Conservation (phyloP, 441 rosid genomes). For the Gossypium lobatum region DNA sequence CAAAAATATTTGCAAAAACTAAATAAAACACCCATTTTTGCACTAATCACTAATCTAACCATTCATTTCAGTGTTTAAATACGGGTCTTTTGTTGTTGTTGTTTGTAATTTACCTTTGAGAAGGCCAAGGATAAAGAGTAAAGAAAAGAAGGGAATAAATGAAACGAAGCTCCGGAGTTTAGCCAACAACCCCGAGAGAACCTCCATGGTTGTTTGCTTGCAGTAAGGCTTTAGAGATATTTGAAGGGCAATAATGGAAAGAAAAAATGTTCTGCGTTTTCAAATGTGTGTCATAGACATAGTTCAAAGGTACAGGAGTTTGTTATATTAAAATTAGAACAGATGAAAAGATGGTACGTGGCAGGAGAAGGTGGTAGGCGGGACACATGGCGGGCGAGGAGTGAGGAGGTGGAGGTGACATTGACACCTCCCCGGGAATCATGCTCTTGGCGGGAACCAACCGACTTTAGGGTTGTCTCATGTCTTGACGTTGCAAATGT, state of each 20-base stretch:
- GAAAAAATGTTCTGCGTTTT: neutral
- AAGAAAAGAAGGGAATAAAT: slow-evolving; percentile 67
- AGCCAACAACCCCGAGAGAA: slow-evolving; percentile 53
- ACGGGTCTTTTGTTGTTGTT: neutral
- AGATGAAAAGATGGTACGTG: slow-evolving; percentile 26
- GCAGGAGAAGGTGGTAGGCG: slow-evolving; percentile 16
- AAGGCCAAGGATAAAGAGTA: slow-evolving; percentile 55
- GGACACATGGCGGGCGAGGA: slow-evolving; percentile 28
- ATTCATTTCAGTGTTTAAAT: neutral
- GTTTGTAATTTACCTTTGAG: slow-evolving; percentile 43
- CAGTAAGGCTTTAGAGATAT: neutral
- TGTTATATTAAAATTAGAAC: neutral
- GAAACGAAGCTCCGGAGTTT: slow-evolving; percentile 64
- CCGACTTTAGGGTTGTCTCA: slow-evolving; percentile 3
- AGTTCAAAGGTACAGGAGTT: neutral
- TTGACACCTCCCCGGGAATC: neutral
- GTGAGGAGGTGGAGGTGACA: neutral
- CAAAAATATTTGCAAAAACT: neutral
- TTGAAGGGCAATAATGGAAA: neutral
- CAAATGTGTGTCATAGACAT: neutral
- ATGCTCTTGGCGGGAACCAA: slow-evolving; percentile 35
- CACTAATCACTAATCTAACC: neutral
- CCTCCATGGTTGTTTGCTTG: slow-evolving; percentile 38
- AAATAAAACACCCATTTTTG: neutral
- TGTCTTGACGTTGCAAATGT: neutral